These are phyloP conservation scores for Syzygium oleosum DNA, from an alignment of 345 rosid species.

Conservation along the genomic window DNA sequence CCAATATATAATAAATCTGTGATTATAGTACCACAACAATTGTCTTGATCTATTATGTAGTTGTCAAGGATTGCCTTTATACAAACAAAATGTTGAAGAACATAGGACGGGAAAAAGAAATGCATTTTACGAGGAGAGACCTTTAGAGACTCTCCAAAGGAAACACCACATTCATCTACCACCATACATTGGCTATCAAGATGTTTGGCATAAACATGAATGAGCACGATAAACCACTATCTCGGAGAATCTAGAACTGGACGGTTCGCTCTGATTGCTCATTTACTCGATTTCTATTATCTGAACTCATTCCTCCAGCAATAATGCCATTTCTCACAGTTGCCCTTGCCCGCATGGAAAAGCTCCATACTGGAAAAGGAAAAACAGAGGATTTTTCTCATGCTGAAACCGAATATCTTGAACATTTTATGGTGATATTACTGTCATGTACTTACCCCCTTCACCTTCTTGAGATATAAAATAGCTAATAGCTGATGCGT, in stretches of 20 bases:
- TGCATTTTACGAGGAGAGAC: neutral
- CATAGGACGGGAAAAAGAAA: neutral
- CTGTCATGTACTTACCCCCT: neutral
- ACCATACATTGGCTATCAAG: neutral
- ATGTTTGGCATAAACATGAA: neutral
- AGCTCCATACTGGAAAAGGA: neutral
- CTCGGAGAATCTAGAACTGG: neutral
- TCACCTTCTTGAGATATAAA: neutral
- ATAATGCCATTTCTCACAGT: neutral
- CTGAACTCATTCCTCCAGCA: neutral
- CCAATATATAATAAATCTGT: neutral
- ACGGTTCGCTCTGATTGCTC: neutral
- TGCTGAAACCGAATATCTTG: neutral
- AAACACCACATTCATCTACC: neutral
- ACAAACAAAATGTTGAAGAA: neutral
- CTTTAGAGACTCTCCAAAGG: neutral
- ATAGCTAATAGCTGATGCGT: neutral
- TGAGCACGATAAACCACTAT: neutral
- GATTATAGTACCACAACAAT: neutral
- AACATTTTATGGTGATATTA: neutral
- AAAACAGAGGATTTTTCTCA: neutral
- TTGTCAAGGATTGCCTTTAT: neutral
- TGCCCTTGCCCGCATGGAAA: neutral
- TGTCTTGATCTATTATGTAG: neutral
- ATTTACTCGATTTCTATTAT: neutral